These are phyloP conservation scores for Pseudogymnoascus sp. DNA, from an alignment of 2,329 filamentous ascomycete genomes.

Conservation along the genomic window DNA sequence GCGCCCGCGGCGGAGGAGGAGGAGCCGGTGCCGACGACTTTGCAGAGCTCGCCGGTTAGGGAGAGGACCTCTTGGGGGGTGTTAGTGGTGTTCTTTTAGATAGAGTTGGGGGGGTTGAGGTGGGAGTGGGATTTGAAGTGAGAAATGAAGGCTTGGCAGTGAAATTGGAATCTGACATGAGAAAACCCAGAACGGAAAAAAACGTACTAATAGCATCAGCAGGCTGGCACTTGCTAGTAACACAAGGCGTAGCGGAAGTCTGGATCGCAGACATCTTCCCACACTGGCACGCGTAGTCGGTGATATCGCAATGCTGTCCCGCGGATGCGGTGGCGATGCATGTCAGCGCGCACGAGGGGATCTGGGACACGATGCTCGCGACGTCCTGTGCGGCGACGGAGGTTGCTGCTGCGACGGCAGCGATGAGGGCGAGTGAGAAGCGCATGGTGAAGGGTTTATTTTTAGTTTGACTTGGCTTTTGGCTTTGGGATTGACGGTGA, in stretches of 20 bases:
- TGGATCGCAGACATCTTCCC: neutral
- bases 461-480: neutral
- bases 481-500: neutral
- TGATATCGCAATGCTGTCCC: neutral
- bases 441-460: neutral
- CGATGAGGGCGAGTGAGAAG: constrained; percentile 6
- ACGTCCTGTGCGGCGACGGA: neutral
- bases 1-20: neutral
- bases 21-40: neutral
- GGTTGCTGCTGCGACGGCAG: neutral
- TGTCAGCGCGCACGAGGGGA: neutral
- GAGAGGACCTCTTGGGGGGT: neutral
- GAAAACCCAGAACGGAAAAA: neutral
- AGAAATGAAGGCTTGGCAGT: neutral
- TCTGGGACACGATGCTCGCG: neutral
- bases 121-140: neutral
- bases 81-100: neutral
- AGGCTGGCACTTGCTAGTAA: neutral
- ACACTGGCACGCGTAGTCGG: neutral
- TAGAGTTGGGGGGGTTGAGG: neutral
- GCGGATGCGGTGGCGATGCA: neutral
- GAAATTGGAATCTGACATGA: neutral
- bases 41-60: constrained; percentile 1
- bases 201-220: neutral
- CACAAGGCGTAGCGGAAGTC: neutral